phyloP scores from a whole-genome alignment of 2,329 filamentous ascomycete species.

The Colletotrichum shisoi region DNA sequence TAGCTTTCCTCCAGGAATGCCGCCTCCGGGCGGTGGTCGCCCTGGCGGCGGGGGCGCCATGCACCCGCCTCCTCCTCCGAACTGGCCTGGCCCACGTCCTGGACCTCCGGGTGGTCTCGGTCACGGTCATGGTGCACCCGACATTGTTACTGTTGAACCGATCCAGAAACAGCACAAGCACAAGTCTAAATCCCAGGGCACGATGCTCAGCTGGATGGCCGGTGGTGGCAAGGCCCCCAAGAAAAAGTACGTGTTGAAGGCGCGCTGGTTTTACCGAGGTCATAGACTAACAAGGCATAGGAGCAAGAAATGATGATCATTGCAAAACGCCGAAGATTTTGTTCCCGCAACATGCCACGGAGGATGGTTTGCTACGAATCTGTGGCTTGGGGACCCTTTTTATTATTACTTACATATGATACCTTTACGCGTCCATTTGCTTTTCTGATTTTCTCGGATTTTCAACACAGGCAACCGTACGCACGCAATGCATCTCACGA shows the following conservation, averaged over 20 bases:
- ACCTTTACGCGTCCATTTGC: conserved; percentile 36
- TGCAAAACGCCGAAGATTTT: background rate
- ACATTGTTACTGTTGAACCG: conserved; percentile 44
- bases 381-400: conserved; percentile 16
- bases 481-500: conserved; percentile 23
- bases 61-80: conserved; percentile 27
- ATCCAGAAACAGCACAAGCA: conserved; percentile 40
- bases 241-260: conserved; percentile 46
- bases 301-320: conserved; percentile 42
- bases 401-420: conserved; percentile 44
- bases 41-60: conserved; percentile 16
- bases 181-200: conserved; percentile 44
- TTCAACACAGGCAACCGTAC: conserved; percentile 10
- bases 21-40: conserved; percentile 19
- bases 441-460: conserved; percentile 37
- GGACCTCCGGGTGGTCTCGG: background rate
- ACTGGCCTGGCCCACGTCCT: background rate
- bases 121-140: background rate
- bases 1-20: conserved; percentile 18
- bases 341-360: background rate
- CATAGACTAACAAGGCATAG: conserved; percentile 11
- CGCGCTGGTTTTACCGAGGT: too few relatives aligned
- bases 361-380: conserved; percentile 2
- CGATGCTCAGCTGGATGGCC: conserved; percentile 48
- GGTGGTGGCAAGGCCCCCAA: conserved; percentile 44